A percentile compares a stretch with the other conserved stretches of the same genome.
phyloP scores from a whole-genome alignment of 2,329 filamentous ascomycete species.

The Huntiella moniliformis region DNA sequence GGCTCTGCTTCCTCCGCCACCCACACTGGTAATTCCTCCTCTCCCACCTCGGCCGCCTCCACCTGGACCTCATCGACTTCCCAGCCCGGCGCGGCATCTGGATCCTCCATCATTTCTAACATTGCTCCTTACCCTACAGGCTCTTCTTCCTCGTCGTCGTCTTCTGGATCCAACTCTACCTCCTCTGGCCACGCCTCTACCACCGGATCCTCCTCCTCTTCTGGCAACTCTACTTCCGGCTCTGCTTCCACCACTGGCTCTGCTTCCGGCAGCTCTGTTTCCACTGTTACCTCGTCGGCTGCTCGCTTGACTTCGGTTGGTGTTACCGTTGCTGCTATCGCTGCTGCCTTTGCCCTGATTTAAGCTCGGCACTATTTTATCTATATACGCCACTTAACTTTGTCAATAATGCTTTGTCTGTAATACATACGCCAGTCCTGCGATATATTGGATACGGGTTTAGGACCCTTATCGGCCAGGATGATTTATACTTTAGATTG shows the following conservation, averaged over 20 bases:
- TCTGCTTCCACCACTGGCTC: not conserved
- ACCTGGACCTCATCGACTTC: not conserved
- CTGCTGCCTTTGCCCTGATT: constrained; percentile 10
- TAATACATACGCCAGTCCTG: too few species aligned
- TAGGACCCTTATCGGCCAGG: too few species aligned
- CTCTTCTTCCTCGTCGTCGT: not conserved
- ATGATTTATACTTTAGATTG: too few species aligned
- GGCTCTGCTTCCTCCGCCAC: constrained; percentile 2
- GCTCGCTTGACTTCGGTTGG: constrained; percentile 9
- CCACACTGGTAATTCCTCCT: constrained; percentile 6
- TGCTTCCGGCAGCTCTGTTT: not conserved
- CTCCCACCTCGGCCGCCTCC: not conserved
- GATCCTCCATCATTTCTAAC: constrained; percentile 4
- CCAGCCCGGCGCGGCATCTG: constrained; percentile 9
- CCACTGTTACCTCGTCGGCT: constrained; percentile 6
- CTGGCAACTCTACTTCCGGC: not conserved
- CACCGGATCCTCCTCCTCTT: not conserved
- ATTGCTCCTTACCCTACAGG: constrained; percentile 5
- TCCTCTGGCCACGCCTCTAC: not conserved
- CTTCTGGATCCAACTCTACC: constrained; percentile 4
- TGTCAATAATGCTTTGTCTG: too few species aligned
- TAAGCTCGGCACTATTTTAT: not conserved
- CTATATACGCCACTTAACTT: too few species aligned
- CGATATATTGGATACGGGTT: too few species aligned
- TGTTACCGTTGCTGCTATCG: constrained; percentile 8